Conservation (phyloP, 441 rosid genomes). For the Manihot esculenta region DNA sequence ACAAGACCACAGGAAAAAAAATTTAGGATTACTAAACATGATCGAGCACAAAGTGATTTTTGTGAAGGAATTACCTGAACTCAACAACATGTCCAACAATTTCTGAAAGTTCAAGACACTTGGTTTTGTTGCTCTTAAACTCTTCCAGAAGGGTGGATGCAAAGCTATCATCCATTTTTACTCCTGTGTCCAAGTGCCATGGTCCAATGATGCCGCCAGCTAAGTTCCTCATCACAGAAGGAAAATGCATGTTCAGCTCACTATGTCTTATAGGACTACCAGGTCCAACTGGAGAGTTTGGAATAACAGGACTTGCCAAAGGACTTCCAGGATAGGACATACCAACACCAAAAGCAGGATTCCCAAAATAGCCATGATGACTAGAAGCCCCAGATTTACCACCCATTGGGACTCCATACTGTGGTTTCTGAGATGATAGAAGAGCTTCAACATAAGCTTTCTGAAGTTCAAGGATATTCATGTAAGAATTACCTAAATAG, state of each 20-base stretch:
- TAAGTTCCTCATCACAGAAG: conserved; percentile 50
- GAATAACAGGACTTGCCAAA: conserved; percentile 39
- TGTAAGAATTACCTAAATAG: conserved; percentile 42
- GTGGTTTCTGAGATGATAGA: conserved; percentile 50
- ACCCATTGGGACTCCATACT: conserved; percentile 41
- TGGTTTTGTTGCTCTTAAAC: conserved; percentile 67
- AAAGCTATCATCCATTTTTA: conserved; percentile 48
- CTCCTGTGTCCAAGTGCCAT: conserved; percentile 49
- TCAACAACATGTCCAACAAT: conserved; percentile 71
- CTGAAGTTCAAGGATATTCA: conserved; percentile 50
- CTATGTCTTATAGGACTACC: conserved; percentile 49
- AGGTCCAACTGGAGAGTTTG: conserved; percentile 52
- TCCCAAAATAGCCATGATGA: conserved; percentile 49
- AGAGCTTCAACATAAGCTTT: conserved; percentile 52
- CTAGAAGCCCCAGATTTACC: conserved; percentile 45
- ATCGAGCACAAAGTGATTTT: conserved; percentile 19
- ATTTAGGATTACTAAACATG: background rate
- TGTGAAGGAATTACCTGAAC: conserved; percentile 48
- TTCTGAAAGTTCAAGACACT: conserved; percentile 62
- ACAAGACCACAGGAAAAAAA: background rate
- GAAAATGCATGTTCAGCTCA: conserved; percentile 44
- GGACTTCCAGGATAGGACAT: conserved; percentile 58
- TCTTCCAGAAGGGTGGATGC: conserved; percentile 60
- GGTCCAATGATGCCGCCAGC: conserved; percentile 51
- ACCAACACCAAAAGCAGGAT: conserved; percentile 48